These are phyloP conservation scores for Akebia trifoliata DNA, from an alignment of 164 flowering plant species.

Conservation along the genomic window DNA sequence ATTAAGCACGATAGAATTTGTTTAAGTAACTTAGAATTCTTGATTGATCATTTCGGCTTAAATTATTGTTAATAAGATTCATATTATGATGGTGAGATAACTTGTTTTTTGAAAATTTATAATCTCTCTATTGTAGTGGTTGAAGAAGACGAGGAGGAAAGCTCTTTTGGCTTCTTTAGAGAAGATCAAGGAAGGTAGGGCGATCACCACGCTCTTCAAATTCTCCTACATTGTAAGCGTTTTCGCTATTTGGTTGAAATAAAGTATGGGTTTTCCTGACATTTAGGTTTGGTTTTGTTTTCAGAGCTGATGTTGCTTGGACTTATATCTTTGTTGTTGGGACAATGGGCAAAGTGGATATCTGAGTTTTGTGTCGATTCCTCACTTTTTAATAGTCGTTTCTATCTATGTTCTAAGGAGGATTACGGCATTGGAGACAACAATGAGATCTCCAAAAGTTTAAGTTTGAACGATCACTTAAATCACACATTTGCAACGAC, in stretches of 20 bases:
- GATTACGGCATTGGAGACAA: constrained; percentile 28
- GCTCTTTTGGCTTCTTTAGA: constrained; percentile 74
- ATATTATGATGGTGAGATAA: too few relatives aligned
- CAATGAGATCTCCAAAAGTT: constrained; percentile 17
- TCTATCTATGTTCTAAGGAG: constrained; percentile 60
- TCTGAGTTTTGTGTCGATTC: constrained; percentile 83
- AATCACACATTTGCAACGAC: constrained; percentile 36
- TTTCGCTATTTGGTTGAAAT: neutral
- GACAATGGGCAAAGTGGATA: constrained; percentile 75
- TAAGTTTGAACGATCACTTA: constrained; percentile 16
- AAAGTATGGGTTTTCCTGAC: neutral
- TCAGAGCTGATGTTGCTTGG: constrained; percentile 95
- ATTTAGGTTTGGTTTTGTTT: neutral
- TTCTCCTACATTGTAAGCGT: neutral
- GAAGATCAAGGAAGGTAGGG: constrained; percentile 85
- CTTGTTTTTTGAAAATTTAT: too few relatives aligned
- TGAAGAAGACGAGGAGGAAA: constrained; percentile 78
- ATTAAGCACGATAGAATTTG: neutral
- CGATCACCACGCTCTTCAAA: neutral
- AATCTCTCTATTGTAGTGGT: constrained; percentile 53
- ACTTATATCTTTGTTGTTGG: constrained; percentile 84
- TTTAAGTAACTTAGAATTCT: neutral
- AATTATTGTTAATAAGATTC: neutral
- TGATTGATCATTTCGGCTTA: neutral
- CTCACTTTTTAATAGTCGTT: constrained; percentile 67